These are phyloP conservation scores for Mesembryanthemum crystallinum DNA, from an alignment of 148 eudicot species.

Conservation along the genomic window DNA sequence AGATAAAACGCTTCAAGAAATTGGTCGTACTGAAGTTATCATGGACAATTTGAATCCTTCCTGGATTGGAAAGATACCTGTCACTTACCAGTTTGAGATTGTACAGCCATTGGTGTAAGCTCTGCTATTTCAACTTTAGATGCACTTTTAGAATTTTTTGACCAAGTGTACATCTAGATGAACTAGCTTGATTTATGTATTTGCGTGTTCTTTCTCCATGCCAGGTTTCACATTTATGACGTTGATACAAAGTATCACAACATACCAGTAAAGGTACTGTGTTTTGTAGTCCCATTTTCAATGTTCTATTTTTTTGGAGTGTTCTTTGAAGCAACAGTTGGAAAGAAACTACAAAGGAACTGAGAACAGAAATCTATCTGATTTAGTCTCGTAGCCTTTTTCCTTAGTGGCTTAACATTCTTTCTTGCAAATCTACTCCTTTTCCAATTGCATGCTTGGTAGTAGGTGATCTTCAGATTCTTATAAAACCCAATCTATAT, in stretches of 20 bases:
- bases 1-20: constrained; percentile 70
- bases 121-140: background rate
- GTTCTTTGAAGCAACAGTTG: background rate
- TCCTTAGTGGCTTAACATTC: background rate
- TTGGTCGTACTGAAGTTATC: constrained; percentile 96
- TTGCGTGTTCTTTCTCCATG: constrained; percentile 16
- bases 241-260: constrained; percentile 79
- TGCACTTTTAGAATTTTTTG: background rate
- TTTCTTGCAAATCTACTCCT: background rate
- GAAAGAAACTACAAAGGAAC: background rate
- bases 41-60: constrained; percentile 72
- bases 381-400: background rate
- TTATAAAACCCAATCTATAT: background rate
- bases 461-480: background rate
- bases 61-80: constrained; percentile 72
- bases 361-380: background rate
- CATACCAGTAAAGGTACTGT: constrained; percentile 61
- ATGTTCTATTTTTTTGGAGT: background rate
- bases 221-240: constrained; percentile 80
- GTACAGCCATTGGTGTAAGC: constrained; percentile 76
- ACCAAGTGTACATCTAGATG: background rate
- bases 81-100: constrained; percentile 80
- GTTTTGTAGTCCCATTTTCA: background rate
- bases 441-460: background rate
- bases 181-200: constrained; percentile 12